Conservation (phyloP, 2,329 filamentous ascomycete genomes). For the Thyridium curvatum region DNA sequence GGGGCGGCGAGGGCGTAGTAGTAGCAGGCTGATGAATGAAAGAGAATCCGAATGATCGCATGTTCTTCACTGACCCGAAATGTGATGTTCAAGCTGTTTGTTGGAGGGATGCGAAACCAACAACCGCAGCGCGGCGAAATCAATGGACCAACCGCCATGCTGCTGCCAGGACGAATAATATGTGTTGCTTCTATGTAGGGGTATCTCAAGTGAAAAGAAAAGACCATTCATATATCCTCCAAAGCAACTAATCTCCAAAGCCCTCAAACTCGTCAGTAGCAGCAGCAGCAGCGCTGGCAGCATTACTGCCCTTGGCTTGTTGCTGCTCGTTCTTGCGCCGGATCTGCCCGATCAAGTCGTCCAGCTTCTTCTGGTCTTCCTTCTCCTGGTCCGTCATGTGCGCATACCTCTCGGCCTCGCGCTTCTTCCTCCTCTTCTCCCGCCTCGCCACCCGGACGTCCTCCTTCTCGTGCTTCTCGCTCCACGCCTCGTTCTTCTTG, state of each 20-base stretch:
- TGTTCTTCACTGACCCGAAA: too few species aligned
- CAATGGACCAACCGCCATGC: too few species aligned
- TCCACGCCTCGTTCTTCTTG: slow-evolving; percentile 66
- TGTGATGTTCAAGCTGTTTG: too few species aligned
- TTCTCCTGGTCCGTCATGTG: slow-evolving; percentile 68
- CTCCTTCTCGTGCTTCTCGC: slow-evolving; percentile 60
- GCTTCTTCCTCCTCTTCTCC: slow-evolving; percentile 26
- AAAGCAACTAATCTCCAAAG: slow-evolving; percentile 39
- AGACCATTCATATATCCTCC: too few species aligned
- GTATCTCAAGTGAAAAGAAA: too few species aligned
- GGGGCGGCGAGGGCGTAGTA: too few species aligned
- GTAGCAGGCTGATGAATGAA: too few species aligned
- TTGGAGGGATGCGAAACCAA: too few species aligned
- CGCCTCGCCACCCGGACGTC: slow-evolving; percentile 43
- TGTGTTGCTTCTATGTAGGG: too few species aligned
- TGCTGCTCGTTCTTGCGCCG: slow-evolving; percentile 46
- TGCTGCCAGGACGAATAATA: too few species aligned
- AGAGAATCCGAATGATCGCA: too few species aligned
- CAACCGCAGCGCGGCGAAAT: too few species aligned
- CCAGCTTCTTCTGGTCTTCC: slow-evolving; percentile 54
- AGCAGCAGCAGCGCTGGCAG: slow-evolving; percentile 25
- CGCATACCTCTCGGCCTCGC: slow-evolving; percentile 55
- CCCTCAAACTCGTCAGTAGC: slow-evolving; percentile 50
- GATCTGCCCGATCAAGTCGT: slow-evolving; percentile 59
- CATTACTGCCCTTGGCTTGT: slow-evolving; percentile 15